phyloP scores from a whole-genome alignment of 331 rosid genomes.

The Acacia concinna region DNA sequence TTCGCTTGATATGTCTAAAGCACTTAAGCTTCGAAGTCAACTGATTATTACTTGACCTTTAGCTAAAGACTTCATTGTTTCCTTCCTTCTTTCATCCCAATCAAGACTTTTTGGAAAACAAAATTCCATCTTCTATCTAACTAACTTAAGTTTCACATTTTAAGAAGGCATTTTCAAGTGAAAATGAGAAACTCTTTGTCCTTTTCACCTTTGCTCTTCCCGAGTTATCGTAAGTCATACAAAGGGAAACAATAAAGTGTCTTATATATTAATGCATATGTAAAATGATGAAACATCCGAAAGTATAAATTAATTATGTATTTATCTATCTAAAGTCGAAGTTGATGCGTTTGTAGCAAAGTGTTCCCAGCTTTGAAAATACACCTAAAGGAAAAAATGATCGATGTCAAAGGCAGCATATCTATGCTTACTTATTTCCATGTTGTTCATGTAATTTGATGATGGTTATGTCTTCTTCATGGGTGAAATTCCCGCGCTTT shows the following conservation, averaged over 20 bases:
- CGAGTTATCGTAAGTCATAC: background rate
- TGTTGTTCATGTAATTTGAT: slow-evolving; percentile 45
- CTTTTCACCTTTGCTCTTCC: background rate
- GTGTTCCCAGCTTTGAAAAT: background rate
- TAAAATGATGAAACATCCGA: background rate
- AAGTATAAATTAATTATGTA: background rate
- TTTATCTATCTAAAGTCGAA: background rate
- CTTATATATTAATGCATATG: background rate
- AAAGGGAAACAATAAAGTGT: background rate
- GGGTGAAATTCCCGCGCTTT: slow-evolving; percentile 58
- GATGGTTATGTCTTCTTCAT: slow-evolving; percentile 55
- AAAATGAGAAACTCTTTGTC: background rate
- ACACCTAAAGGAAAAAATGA: background rate
- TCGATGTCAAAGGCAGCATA: background rate
- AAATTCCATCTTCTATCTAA: background rate
- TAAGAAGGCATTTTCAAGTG: too few species aligned
- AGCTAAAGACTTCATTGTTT: background rate
- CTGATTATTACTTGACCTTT: background rate
- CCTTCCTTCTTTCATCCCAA: background rate
- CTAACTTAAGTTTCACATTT: background rate
- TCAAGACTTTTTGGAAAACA: background rate
- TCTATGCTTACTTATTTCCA: slow-evolving; percentile 64
- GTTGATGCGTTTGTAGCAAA: background rate
- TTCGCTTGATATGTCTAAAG: background rate
- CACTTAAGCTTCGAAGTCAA: background rate